Evolutionary conservation across 169 alveolate species (phyloP), one percentile per base, ranked within the genome.

Genomic region (Plasmodium relictum): DNA sequence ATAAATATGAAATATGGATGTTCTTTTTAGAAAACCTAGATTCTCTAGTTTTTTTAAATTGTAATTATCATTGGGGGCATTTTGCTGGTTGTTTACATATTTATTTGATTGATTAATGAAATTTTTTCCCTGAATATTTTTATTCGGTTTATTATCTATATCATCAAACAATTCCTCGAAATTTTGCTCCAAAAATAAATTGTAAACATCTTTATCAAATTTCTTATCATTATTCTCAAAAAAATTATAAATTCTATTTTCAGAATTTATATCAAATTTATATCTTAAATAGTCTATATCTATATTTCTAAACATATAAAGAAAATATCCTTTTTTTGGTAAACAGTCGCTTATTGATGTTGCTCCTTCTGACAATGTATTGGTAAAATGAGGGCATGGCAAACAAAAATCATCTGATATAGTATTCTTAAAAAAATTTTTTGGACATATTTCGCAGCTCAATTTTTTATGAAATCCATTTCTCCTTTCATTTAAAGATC

Each of bases 291-390:
- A 71, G 18, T 42, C 88, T 58, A 86, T 71, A 24, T 63, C 24
- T 44, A 86, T 86, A 52, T 39, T 59, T 41, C 45, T 61, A 54
- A 86, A 72, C 92, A 86, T 71, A 41, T 41, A 72, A 44, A 86
- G 59, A 73, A 88, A 94, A 50, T 89, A 89, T 6, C 96, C 95
- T 20, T 94, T 93, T 24, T 54, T 74, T 12, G 96, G 96, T 16
- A 94, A 71, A 58, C 96, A 94, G 37, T 83, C 88, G 3, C 39
- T 41, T 73, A 94, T 90, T 16, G 95, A 92, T 12, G 85, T 59
- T 7, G 95, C 50, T 48, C 95, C 95, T 20, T 62, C 71, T 42
- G 73, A 45, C 26, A 58, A 52, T 7, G 95, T 94, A 70, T 89
- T 92, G 16, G 95, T 94, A 48, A 87, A 54, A 52, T 24, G 41